phyloP scores from a whole-genome alignment of 1,284 basidiomycete genomes.

The Rhodotorula sp. region DNA sequence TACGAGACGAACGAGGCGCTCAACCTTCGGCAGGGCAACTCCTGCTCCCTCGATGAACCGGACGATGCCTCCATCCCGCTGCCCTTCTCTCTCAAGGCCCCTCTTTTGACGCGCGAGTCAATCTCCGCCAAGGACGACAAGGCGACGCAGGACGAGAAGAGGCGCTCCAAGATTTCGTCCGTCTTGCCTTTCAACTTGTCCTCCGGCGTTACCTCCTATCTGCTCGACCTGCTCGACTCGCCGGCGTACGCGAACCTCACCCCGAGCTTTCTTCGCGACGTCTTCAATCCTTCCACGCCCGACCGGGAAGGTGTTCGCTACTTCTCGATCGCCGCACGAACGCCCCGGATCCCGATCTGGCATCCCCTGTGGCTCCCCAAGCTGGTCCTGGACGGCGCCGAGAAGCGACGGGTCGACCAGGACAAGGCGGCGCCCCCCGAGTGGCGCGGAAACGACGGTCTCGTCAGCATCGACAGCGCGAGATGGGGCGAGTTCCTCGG shows the following conservation, averaged over 20 bases:
- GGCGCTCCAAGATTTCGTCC: conserved; percentile 19
- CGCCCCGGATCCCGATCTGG: conserved; percentile 70
- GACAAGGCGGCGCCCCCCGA: conserved; percentile 49
- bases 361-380: conserved; percentile 98
- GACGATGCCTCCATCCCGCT: conserved; percentile 43
- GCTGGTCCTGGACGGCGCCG: conserved; percentile 74
- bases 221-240: conserved; percentile 90
- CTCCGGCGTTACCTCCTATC: conserved; percentile 74
- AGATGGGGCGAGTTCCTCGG: conserved; percentile 91
- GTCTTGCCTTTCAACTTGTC: conserved; percentile 56
- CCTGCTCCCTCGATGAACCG: conserved; percentile 40
- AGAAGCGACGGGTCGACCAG: conserved; percentile 61
- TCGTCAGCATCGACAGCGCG: conserved; percentile 84
- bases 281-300: conserved; percentile 90
- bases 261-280: conserved; percentile 73
- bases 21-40: conserved; percentile 33
- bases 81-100: conserved; percentile 56
- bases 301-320: conserved; percentile 78
- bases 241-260: conserved; percentile 96
- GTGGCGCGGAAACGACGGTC: conserved; percentile 88
- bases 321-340: conserved; percentile 81
- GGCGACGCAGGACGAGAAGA: conserved; percentile 7
- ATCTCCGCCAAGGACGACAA: conserved; percentile 18
- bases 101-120: conserved; percentile 50
- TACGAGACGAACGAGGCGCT: conserved; percentile 42